Base-by-base conservation (phyloP, 2,329 filamentous ascomycete species). In the Alternaria triticimaculans region DNA sequence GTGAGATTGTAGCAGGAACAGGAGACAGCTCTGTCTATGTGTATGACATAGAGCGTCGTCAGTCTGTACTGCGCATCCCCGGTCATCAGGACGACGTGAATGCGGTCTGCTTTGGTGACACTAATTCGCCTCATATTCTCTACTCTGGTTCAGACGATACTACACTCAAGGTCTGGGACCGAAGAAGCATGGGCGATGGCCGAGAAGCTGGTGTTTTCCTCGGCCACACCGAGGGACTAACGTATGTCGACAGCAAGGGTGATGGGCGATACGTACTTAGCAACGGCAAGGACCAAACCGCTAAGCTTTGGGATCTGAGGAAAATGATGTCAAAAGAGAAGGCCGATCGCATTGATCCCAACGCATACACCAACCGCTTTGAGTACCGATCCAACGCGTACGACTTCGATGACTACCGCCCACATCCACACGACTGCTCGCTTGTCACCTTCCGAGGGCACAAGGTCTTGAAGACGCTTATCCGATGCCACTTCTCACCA, bases 101-200 rank as follows among this genome's bases (percentile, higher is more conserved):
- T 72, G 96, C 96, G 5, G 96, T 99, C 1, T 97, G 94, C 80
- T 98, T 97, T 74, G 96, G 94, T 1, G 94, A 98, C 80, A 90
- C 89, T 64, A 87, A 88, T 28, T 96, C 93, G 0, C 95, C 96
- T 1, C 94, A 99, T 77, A 95, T 98, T 64, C 85, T 99, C 3
- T 98, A 97, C 81, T 97, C 94, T 0, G 96, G 96, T 20, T 97
- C 94, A 0, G 96, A 99, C 76, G 96, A 99, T 76, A 90, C 92
- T 3, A 96, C 93, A 1, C 87, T 98, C 73, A 97, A 97, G 76
- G 93, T 99, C 3, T 99, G 96, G 96, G 96, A 99, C 76, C 88
- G 95, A 51, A 88, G 96, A 54, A 88, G 85, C 37, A 86, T 90
- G 83, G 87, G 84, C 23, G 82, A 88, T 65, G 86, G 87, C 30